Evolutionary conservation across 257 asterid species (phyloP).

Genomic region (Gynochthodes officinalis): DNA sequence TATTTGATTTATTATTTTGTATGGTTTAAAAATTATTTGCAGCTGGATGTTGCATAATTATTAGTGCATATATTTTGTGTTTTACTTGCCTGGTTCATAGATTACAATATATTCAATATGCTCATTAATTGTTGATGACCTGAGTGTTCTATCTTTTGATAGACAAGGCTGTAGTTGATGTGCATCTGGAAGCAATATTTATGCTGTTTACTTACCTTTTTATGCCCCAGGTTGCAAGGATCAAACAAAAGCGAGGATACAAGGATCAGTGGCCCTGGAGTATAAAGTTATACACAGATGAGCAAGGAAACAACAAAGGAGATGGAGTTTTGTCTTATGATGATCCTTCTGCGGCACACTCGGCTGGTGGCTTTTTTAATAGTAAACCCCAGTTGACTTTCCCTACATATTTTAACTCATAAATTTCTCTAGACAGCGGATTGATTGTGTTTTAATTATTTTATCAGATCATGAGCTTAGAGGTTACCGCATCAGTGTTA

Average conservation of each 20-base stretch:
- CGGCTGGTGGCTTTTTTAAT: constrained; percentile 95
- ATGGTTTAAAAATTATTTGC: constrained; percentile 13
- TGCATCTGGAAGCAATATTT: not conserved
- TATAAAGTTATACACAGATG: constrained; percentile 90
- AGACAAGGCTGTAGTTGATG: not conserved
- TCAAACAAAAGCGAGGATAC: constrained; percentile 96
- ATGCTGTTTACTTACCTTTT: not conserved
- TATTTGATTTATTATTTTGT: constrained; percentile 21
- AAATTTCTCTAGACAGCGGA: not conserved
- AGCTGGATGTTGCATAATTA: constrained; percentile 1
- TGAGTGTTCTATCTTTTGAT: not conserved
- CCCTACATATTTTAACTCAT: constrained; percentile 4
- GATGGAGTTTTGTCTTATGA: constrained; percentile 96
- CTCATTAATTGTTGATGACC: not conserved
- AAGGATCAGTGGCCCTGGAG: constrained; percentile 99
- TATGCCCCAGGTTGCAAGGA: constrained; percentile 76
- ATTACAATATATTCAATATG: not conserved
- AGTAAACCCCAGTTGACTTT: constrained; percentile 40
- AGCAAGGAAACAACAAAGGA: constrained; percentile 93
- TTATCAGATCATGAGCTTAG: constrained; percentile 70
- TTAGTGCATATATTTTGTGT: constrained; percentile 1
- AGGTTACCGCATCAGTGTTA: constrained; percentile 75
- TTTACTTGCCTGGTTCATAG: not conserved
- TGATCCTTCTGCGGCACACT: constrained; percentile 99
- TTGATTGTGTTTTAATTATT: not conserved